Evolutionary conservation across 768 basidiomycete genomes (phyloP).

Genomic region (Daedaleopsis nitida): DNA sequence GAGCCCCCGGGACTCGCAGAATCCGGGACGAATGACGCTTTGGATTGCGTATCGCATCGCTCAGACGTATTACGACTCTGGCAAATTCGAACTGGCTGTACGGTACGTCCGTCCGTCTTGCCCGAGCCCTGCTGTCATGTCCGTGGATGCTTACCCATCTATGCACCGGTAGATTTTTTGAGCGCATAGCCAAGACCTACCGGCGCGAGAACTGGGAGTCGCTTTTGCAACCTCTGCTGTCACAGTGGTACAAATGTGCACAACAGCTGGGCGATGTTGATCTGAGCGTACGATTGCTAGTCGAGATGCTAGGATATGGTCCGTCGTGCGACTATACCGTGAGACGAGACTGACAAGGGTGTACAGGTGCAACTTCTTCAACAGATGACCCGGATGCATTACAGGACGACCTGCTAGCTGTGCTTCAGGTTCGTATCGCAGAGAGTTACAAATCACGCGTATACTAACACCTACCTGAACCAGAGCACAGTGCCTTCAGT

Average conservation of each 20-base stretch:
- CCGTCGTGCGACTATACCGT: conserved; percentile 18
- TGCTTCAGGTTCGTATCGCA: conserved; percentile 57
- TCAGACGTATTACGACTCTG: conserved; percentile 76
- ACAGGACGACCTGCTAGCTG: conserved; percentile 71
- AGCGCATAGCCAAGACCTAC: conserved; percentile 88
- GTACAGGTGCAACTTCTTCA: conserved; percentile 37
- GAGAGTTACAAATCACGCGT: conserved; percentile 6
- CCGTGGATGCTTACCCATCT: neutral
- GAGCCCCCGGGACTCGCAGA: conserved; percentile 42
- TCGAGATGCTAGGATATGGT: conserved; percentile 87
- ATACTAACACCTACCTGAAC: neutral
- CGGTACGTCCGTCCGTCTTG: conserved; percentile 49
- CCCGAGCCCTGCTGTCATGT: neutral
- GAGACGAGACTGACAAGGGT: neutral
- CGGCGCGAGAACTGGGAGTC: conserved; percentile 80
- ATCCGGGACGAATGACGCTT: conserved; percentile 81
- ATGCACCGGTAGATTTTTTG: conserved; percentile 69
- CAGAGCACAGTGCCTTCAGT: conserved; percentile 74
- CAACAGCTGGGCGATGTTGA: conserved; percentile 78
- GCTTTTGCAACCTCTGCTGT: conserved; percentile 73
- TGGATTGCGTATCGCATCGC: conserved; percentile 93
- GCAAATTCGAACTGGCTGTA: conserved; percentile 86
- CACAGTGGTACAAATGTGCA: conserved; percentile 83
- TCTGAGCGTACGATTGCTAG: conserved; percentile 68
- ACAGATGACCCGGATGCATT: conserved; percentile 51